phyloP scores from a whole-genome alignment of 108 stramenopile genomes.

The Fragilariopsis cylindrus region DNA sequence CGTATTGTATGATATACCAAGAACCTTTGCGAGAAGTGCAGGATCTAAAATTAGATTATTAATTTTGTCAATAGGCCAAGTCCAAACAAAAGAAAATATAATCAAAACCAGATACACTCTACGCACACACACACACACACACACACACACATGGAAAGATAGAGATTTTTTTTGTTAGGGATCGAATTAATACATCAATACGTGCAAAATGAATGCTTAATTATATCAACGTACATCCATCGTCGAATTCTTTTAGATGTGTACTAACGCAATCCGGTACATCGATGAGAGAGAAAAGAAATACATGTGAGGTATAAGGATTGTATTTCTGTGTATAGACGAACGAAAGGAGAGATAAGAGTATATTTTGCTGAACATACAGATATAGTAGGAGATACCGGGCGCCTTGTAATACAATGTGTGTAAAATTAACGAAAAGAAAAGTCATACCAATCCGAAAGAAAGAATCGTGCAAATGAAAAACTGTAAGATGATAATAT shows the following conservation, averaged over 20 bases:
- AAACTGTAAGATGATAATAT: too few relatives aligned
- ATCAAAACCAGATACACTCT: too few relatives aligned
- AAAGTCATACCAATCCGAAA: background rate
- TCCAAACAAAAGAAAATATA: too few relatives aligned
- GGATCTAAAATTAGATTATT: background rate
- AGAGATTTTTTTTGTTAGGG: too few relatives aligned
- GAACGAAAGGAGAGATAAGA: too few relatives aligned
- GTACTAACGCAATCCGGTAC: background rate
- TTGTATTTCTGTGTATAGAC: too few relatives aligned
- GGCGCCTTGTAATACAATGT: background rate
- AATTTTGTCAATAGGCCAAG: background rate
- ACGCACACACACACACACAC: too few relatives aligned
- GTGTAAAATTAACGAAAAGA: background rate
- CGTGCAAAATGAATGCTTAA: too few relatives aligned
- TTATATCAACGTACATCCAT: background rate
- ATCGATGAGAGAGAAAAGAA: too few relatives aligned
- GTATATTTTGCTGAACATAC: background rate
- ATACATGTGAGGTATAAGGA: background rate
- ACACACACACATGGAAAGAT: too few relatives aligned
- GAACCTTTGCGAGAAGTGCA: background rate
- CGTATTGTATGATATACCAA: background rate
- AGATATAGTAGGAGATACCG: background rate
- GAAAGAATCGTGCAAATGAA: background rate
- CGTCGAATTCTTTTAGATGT: constrained; percentile 1
- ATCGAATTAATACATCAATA: too few relatives aligned